These are phyloP conservation scores for Nasturtium officinale DNA, from an alignment of 345 rosid genomes.

Conservation along the genomic window DNA sequence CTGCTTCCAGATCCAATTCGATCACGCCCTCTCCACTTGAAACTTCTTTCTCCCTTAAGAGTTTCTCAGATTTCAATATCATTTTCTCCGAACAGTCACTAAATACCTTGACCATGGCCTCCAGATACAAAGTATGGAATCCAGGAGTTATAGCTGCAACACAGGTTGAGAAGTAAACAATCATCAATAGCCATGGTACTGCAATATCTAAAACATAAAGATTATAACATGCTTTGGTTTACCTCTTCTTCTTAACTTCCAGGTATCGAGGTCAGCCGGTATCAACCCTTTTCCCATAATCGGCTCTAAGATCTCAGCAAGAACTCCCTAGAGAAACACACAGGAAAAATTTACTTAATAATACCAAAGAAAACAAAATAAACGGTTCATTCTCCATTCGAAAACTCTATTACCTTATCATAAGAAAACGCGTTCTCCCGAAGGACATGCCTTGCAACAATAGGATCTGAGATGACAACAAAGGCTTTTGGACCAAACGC, in stretches of 20 bases:
- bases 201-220: not conserved
- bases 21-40: conserved; percentile 49
- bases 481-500: conserved; percentile 99
- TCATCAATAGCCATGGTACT: not conserved
- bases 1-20: conserved; percentile 91
- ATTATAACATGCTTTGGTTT: conserved; percentile 27
- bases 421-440: conserved; percentile 89
- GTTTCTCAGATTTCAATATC: conserved; percentile 70
- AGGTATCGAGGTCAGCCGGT: conserved; percentile 91
- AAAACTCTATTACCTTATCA: conserved; percentile 59
- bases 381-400: not conserved
- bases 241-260: conserved; percentile 98
- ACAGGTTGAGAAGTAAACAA: not conserved
- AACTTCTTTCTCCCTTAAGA: conserved; percentile 49
- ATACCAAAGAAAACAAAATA: not conserved
- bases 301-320: conserved; percentile 95
- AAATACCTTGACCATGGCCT: conserved; percentile 87
- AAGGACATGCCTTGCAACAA: conserved; percentile 78
- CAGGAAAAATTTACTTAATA: not conserved
- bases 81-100: conserved; percentile 76
- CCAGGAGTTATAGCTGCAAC: conserved; percentile 89
- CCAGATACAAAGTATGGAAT: conserved; percentile 78
- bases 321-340: conserved; percentile 70
- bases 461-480: conserved; percentile 94
- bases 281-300: conserved; percentile 98